Conservation (phyloP, 2,329 filamentous ascomycete species). For the Exophiala viscosa region DNA sequence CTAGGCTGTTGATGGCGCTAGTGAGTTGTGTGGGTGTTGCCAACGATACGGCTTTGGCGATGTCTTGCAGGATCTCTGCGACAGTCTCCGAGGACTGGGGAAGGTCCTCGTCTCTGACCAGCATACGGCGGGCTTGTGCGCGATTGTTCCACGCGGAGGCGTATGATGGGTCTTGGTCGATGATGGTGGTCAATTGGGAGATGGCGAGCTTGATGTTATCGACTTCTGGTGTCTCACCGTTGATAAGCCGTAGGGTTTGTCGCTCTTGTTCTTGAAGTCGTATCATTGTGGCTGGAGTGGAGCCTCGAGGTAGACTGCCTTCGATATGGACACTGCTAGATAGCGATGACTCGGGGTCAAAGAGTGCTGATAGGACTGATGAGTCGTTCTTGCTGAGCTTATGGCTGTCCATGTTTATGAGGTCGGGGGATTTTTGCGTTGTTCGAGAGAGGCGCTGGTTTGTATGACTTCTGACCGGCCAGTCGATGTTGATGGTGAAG, state of each 20-base stretch:
- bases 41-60: conserved; percentile 45
- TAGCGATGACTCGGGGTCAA: conserved; percentile 41
- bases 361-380: conserved; percentile 45
- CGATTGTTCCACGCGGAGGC: conserved; percentile 55
- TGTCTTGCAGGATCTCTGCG: conserved; percentile 33
- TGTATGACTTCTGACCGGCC: neutral
- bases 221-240: conserved; percentile 23
- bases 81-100: conserved; percentile 17
- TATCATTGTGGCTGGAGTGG: conserved; percentile 38
- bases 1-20: conserved; percentile 43
- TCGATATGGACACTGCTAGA: conserved; percentile 31
- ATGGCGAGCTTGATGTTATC: conserved; percentile 35
- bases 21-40: conserved; percentile 39
- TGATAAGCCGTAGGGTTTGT: conserved; percentile 39
- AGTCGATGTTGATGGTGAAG: no score
- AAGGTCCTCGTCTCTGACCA: conserved; percentile 31
- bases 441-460: neutral
- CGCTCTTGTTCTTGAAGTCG: conserved; percentile 39
- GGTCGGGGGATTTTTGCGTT: no score
- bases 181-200: conserved; percentile 40
- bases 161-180: conserved; percentile 45
- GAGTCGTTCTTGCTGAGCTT: conserved; percentile 42
- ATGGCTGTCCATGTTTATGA: neutral
- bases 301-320: conserved; percentile 39
- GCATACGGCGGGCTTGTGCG: conserved; percentile 47